Base-by-base conservation (phyloP, 202 grass and related monocot genomes). In the Panicum virgatum region DNA sequence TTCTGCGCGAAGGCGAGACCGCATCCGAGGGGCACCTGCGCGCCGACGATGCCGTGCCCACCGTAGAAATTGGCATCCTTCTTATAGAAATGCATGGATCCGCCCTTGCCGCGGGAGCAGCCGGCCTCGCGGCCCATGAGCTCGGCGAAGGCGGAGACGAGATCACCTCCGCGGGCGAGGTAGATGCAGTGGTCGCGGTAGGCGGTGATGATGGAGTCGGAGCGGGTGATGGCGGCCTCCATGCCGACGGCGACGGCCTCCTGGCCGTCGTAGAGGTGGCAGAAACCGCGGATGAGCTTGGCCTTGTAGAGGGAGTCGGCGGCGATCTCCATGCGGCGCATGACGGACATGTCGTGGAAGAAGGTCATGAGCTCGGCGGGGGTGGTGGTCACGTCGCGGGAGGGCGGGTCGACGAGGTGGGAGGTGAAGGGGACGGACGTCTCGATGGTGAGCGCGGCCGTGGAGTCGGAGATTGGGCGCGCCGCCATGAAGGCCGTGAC, bases 41-140 rank as follows among this genome's bases (percentile, higher is more conserved):
- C 96, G 56, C 96, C 96, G 39, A 99, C 96, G 68, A 99, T 99
- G 12, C 96, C 96, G 46, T 99, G 93, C 0, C 96, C 96, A 1
- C 96, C 96, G 20, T 94, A 96, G 80, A 99, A 98, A 39, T 91
- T 88, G 73, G 96, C 75, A 61, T 94, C 93, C 93, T 99, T 99
- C 89, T 99, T 96, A 79, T 99, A 99, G 19, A 99, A 99, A 53
- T 99, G 93, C 96, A 99, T 99, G 62, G 96, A 99, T 84, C 96
- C 96, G 11, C 96, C 96, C 92, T 99, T 99, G 2, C 96, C 96
- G 25, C 81, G 72, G 23, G 96, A 99, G 85, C 96, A 99, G 1
- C 96, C 96, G 45, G 2, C 38, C 74, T 89, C 71, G 65, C 93
- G 90, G 11, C 96, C 96, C 96, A 96, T 99, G 63, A 99, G 91